Base-by-base conservation (phyloP, 495 filamentous ascomycete genomes). In the Penicillium macrosclerotiorum region DNA sequence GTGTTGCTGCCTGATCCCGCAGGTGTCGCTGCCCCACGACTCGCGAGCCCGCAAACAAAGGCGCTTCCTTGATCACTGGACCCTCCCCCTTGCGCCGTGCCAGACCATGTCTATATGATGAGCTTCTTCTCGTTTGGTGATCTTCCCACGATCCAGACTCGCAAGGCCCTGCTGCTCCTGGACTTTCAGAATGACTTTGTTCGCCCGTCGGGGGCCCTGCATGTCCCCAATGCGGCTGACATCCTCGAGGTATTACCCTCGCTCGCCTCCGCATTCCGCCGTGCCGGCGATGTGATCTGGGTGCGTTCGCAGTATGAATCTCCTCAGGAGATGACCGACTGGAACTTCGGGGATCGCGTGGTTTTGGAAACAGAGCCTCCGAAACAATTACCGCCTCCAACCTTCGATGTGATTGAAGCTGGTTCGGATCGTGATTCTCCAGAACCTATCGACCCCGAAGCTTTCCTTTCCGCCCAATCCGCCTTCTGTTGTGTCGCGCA, bases 151-250 rank as follows among this genome's bases (percentile, higher is more conserved):
- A 76, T 86, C 43, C 68, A 79, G 42, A 93, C 90, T 8, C 81
- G 89, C 37, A 87, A 90, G 69, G 93, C 90, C 1, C 67, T 98
- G 29, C 70, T 98, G 18, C 63, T 96, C 11, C 72, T 96, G 40
- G 91, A 95, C 58, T 77, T 95, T 17, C 93, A 97, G 51, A 95
- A 96, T 61, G 93, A 96, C 64, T 95, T 96, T 57, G 63, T 95
- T 33, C 77, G 80, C 20, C 65, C 80, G 1, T 76, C 80, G 27
- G 89, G 86, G 24, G 80, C 82, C 30, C 71, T 95, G 25, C 77
- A 83, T 26, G 77, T 89, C 31, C 72, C 71, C 32, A 77, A 80
- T 32, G 80, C 81, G 14, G 67, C 78, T 7, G 80, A 83, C 11
- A 88, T 90, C 39, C 61, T 93, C 16, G 77, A 86, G 18, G 77